A percentile compares a stretch with the other conserved stretches of the same genome.
Conservation (phyloP, 2,329 filamentous ascomycete genomes). For the Coniochaeta pulveracea region DNA sequence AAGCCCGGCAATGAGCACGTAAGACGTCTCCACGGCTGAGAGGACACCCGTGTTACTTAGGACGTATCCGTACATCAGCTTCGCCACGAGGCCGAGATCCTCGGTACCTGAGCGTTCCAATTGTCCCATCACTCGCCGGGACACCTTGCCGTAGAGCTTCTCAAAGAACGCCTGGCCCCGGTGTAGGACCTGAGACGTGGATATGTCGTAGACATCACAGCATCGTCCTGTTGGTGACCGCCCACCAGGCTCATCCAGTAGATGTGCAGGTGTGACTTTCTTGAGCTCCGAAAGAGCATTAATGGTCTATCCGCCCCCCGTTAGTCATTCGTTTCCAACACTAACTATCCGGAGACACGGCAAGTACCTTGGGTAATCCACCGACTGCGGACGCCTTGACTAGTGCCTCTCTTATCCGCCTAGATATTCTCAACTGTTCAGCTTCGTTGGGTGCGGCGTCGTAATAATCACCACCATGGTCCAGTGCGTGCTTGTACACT, state of each 20-base stretch:
- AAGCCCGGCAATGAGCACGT: slow-evolving; percentile 36
- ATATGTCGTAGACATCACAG: slow-evolving; percentile 25
- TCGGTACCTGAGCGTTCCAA: slow-evolving; percentile 37
- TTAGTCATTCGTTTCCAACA: background rate
- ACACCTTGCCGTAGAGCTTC: slow-evolving; percentile 36
- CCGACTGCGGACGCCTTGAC: slow-evolving; percentile 35
- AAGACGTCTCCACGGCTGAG: slow-evolving; percentile 34
- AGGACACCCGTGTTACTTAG: slow-evolving; percentile 34
- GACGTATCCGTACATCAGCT: slow-evolving; percentile 36
- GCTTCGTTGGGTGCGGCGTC: slow-evolving; percentile 16
- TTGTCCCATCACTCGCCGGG: slow-evolving; percentile 31
- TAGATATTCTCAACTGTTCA: slow-evolving; percentile 29
- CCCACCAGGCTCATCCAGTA: slow-evolving; percentile 25
- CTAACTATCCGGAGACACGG: background rate
- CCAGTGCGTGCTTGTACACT: slow-evolving; percentile 30
- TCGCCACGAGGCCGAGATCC: slow-evolving; percentile 34
- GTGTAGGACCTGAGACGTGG: slow-evolving; percentile 22
- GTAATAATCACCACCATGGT: slow-evolving; percentile 13
- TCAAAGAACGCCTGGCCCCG: slow-evolving; percentile 36
- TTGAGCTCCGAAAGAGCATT: slow-evolving; percentile 34
- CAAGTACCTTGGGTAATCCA: slow-evolving; percentile 35
- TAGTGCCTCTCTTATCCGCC: slow-evolving; percentile 35
- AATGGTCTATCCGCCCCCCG: slow-evolving; percentile 27
- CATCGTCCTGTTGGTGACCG: slow-evolving; percentile 26
- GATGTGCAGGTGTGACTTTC: slow-evolving; percentile 25